A percentile compares a stretch with the other conserved stretches of the same genome.
These are phyloP conservation scores for Zoysia japonica DNA, from an alignment of 176 grass and related monocot species.

Conservation along the genomic window DNA sequence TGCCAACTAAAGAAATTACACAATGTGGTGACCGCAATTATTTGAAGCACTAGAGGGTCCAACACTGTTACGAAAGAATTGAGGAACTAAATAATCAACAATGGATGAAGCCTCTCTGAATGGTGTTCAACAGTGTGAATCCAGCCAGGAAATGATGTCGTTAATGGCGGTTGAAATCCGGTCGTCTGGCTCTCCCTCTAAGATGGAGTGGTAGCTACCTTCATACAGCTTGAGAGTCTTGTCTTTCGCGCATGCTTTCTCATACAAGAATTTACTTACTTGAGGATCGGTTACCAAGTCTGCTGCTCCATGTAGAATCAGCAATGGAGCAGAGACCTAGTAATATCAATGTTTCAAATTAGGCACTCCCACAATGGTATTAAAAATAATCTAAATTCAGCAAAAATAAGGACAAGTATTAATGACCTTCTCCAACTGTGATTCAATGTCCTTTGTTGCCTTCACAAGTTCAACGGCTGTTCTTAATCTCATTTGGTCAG, in stretches of 20 bases:
- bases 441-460: conserved; percentile 87
- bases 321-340: conserved; percentile 70
- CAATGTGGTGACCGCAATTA: background rate
- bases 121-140: conserved; percentile 57
- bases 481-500: conserved; percentile 83
- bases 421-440: conserved; percentile 70
- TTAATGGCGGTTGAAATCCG: conserved; percentile 66
- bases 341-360: background rate
- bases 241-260: conserved; percentile 71
- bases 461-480: conserved; percentile 93
- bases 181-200: conserved; percentile 89
- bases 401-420: conserved; percentile 17
- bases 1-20: background rate
- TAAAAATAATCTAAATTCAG: background rate
- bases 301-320: conserved; percentile 95
- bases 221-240: conserved; percentile 91
- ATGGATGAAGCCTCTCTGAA: background rate
- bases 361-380: background rate
- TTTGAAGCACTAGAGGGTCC: conserved; percentile 7
- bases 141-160: conserved; percentile 88
- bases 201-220: conserved; percentile 69
- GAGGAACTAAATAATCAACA: background rate
- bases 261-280: conserved; percentile 75
- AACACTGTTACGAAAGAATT: background rate
- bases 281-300: conserved; percentile 91